Evolutionary conservation across 441 rosid genomes (phyloP), one percentile per base, ranked within the genome.

Genomic region (Bruguiera hainesii): DNA sequence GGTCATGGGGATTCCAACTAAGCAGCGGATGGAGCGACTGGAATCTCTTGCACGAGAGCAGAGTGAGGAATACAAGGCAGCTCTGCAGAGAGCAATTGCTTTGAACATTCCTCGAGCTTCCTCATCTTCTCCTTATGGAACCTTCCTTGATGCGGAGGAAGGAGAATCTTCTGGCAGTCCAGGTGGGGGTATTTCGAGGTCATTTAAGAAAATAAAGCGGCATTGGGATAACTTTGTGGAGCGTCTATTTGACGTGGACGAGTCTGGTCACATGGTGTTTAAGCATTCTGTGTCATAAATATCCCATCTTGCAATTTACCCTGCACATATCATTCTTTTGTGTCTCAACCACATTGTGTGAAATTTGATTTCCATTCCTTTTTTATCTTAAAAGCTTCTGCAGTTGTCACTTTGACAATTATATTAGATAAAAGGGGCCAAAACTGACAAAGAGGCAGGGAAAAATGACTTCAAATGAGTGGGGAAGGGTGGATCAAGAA

Each of bases 1-100:
- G 61, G 82, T 80, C n/a, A 81, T 82, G 93, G 83, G 79, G 70
- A 83, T 88, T 73, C 98, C 98, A 1, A 79, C 70, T 20, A 79
- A 80, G 72, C 96, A 93, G 81, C 82, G 82, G 75, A 93, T 90
- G 85, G 91, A 87, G 76, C 79, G 93, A 49, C 86, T 87, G 39
- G 77, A 82, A 77, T 83, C 82, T 9, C 60, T 89, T 21, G 90
- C 82, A 31, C 85, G 82, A 63, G 97, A 87, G 60, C 98, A 89
- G 64, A 76, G 64, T 1, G 87, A 87, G 69, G 98, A 89, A 82
- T 81, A 93, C 82, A 76, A 78, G 79, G 98, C 93, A 37, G 98
- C 97, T 52, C 77, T 90, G 21, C 74, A 77, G 78, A 82, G 88
- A 67, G 96, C 93, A 13, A 87, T 78, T 71, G 85, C 89, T 66